Conservation (phyloP, 1,139 yeast species). For the Pichia sp. region DNA sequence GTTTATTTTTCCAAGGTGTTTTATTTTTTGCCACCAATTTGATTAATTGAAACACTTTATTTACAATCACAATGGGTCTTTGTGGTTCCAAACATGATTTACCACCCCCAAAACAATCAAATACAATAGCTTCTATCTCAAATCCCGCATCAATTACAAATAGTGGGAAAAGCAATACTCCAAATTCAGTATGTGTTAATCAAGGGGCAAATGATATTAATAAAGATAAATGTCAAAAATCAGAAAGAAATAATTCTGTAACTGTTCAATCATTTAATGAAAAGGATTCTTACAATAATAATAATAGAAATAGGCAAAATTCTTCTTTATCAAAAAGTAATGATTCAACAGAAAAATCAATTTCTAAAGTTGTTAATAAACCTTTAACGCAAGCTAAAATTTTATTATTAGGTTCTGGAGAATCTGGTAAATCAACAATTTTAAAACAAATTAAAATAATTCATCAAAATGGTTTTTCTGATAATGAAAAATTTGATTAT, state of each 20-base stretch:
- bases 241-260: too few relatives aligned
- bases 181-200: too few relatives aligned
- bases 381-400: conserved; percentile 45
- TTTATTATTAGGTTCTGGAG: conserved; percentile 69
- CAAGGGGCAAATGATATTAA: too few relatives aligned
- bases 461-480: conserved; percentile 63
- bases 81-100: conserved; percentile 30
- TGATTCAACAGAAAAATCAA: neutral
- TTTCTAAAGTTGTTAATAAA: conserved; percentile 12
- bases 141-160: too few relatives aligned
- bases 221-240: too few relatives aligned
- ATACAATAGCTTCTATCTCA: too few relatives aligned
- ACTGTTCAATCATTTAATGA: too few relatives aligned
- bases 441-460: conserved; percentile 69
- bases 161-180: too few relatives aligned
- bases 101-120: neutral
- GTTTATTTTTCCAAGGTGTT: too few relatives aligned
- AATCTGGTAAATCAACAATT: conserved; percentile 72
- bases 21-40: too few relatives aligned
- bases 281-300: too few relatives aligned
- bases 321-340: neutral
- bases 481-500: conserved; percentile 57
- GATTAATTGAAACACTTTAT: too few relatives aligned
- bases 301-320: neutral
- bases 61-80: conserved; percentile 26